phyloP scores from a whole-genome alignment of 129 eudicot species.

The Centella asiatica region DNA sequence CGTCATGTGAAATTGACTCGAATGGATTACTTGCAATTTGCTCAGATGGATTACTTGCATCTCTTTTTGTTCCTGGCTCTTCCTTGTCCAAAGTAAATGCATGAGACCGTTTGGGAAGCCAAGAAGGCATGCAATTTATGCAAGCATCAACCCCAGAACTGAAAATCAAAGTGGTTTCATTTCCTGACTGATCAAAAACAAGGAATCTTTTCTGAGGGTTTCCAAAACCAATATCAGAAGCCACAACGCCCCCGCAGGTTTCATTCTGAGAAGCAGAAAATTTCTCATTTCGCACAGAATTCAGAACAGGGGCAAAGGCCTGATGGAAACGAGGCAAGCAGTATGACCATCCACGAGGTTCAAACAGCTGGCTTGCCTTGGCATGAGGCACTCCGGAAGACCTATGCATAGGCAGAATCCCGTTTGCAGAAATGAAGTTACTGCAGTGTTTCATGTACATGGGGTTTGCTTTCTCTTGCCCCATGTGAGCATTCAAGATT shows the following conservation, averaged over 20 bases:
- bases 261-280: slow-evolving; percentile 13
- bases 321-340: slow-evolving; percentile 33
- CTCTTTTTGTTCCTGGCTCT: slow-evolving; percentile 11
- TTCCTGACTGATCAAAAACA: slow-evolving; percentile 78
- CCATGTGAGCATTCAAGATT: slow-evolving; percentile 26
- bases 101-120: slow-evolving; percentile 27
- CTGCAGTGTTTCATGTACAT: slow-evolving; percentile 23
- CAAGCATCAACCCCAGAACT: slow-evolving; percentile 44
- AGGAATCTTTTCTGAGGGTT: slow-evolving; percentile 51
- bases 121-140: slow-evolving; percentile 19
- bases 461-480: slow-evolving; percentile 27
- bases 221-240: background rate
- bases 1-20: slow-evolving; percentile 19
- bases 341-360: slow-evolving; percentile 42
- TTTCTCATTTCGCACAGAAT: slow-evolving; percentile 25
- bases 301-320: slow-evolving; percentile 36
- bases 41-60: slow-evolving; percentile 4
- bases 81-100: slow-evolving; percentile 19
- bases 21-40: slow-evolving; percentile 14
- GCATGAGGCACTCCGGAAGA: slow-evolving; percentile 25
- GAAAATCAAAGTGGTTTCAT: slow-evolving; percentile 58
- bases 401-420: slow-evolving; percentile 19
- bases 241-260: slow-evolving; percentile 7
- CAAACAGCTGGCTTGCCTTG: slow-evolving; percentile 30
- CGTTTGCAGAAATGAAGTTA: slow-evolving; percentile 26